These are phyloP conservation scores for Hypoxylon crocopeplum DNA, from an alignment of 495 filamentous ascomycete species.

Conservation along the genomic window DNA sequence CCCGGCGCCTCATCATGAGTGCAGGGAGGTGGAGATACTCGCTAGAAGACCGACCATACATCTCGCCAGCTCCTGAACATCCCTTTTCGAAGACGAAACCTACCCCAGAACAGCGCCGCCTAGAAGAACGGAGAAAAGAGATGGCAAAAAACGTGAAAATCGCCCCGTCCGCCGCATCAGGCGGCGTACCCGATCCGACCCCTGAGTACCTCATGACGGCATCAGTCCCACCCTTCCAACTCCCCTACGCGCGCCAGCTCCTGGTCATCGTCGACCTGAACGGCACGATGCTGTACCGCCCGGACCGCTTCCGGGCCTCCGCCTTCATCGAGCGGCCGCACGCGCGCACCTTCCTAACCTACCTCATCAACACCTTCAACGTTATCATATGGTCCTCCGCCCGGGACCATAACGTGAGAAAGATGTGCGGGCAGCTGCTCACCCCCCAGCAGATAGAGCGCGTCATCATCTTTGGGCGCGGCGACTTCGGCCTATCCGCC, in stretches of 20 bases:
- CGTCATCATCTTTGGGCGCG: slow-evolving; percentile 79
- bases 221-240: slow-evolving; percentile 21
- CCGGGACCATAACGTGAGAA: slow-evolving; percentile 67
- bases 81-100: not conserved
- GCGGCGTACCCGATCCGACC: slow-evolving; percentile 56
- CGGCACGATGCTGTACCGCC: slow-evolving; percentile 83
- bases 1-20: too few relatives aligned
- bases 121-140: too few relatives aligned
- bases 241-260: slow-evolving; percentile 52
- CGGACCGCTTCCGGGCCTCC: slow-evolving; percentile 52
- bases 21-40: too few relatives aligned
- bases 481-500: slow-evolving; percentile 70
- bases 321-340: slow-evolving; percentile 66
- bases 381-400: slow-evolving; percentile 96
- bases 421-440: slow-evolving; percentile 60
- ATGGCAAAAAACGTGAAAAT: too few relatives aligned
- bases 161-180: slow-evolving; percentile 50
- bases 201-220: slow-evolving; percentile 46
- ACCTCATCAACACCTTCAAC: slow-evolving; percentile 68
- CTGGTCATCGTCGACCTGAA: slow-evolving; percentile 92
- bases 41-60: too few relatives aligned
- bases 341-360: slow-evolving; percentile 68
- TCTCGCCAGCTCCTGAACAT: too few relatives aligned
- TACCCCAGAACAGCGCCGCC: too few relatives aligned
- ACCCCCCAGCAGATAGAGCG: slow-evolving; percentile 41